Evolutionary conservation across 2,329 filamentous ascomycete genomes (phyloP).

Genomic region (Scedosporium apiospermum): DNA sequence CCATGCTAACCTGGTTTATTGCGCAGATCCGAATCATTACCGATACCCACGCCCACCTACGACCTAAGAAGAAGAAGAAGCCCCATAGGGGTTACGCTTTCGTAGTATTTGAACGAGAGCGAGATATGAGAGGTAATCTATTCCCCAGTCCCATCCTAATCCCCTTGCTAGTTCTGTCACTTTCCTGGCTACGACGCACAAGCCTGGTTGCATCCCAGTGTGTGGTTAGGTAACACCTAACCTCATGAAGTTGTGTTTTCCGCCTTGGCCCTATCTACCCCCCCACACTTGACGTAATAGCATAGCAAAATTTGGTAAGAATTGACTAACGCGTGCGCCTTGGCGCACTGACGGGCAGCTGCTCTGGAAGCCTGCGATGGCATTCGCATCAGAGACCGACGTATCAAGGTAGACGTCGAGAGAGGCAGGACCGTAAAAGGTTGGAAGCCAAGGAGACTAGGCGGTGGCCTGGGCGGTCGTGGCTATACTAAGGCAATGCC

Average conservation of each 20-base stretch:
- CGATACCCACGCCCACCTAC: conserved; percentile 60
- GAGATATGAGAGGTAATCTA: conserved; percentile 94
- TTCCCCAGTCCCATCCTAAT: conserved; percentile 16
- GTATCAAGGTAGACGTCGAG: conserved; percentile 92
- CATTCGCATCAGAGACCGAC: conserved; percentile 83
- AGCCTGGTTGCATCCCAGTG: neutral
- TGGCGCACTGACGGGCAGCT: conserved; percentile 59
- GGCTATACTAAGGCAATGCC: conserved; percentile 80
- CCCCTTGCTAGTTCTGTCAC: conserved; percentile 1
- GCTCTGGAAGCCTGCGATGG: conserved; percentile 81
- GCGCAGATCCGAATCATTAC: conserved; percentile 75
- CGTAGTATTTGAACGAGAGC: conserved; percentile 92
- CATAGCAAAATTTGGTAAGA: conserved; percentile 41
- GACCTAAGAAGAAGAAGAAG: conserved; percentile 70
- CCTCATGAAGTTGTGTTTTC: conserved; percentile 5
- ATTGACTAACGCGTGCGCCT: conserved; percentile 57
- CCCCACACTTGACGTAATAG: conserved; percentile 9
- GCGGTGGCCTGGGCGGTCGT: conserved; percentile 84
- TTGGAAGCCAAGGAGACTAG: conserved; percentile 86
- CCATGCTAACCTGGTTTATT: conserved; percentile 10
- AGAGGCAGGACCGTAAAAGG: conserved; percentile 87
- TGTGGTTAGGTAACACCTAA: neutral
- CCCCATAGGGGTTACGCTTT: conserved; percentile 88
- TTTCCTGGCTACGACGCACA: neutral
- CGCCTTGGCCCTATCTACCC: conserved; percentile 7